Percentiles rank a stretch among this genome's conserved stretches.
Conservation (phyloP, 306 rosid genomes). For the Quercus berberidifolia region DNA sequence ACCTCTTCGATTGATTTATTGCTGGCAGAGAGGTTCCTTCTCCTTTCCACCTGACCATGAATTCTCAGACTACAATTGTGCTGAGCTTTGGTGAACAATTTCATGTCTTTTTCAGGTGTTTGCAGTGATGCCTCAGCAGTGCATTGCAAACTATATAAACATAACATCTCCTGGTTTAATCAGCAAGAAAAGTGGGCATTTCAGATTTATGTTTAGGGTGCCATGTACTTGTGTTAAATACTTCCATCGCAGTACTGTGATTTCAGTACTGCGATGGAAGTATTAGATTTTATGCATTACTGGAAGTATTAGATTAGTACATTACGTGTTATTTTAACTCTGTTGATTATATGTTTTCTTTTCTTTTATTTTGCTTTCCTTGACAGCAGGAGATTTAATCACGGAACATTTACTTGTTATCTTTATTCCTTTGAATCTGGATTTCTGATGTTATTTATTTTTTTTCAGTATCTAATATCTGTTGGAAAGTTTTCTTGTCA, state of each 20-base stretch:
- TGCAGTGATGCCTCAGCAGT: background rate
- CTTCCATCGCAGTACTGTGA: background rate
- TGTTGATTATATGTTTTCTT: background rate
- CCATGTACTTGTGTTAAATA: background rate
- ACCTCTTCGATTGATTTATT: background rate
- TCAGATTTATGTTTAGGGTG: background rate
- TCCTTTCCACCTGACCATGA: background rate
- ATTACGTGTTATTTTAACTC: background rate
- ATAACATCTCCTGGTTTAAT: background rate
- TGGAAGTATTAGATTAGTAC: background rate
- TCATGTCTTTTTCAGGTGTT: slow-evolving; percentile 1
- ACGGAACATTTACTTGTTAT: no score
- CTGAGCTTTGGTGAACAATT: background rate
- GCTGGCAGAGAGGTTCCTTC: background rate
- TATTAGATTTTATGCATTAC: background rate
- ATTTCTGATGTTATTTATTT: no score
- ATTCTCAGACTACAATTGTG: background rate
- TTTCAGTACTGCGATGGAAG: background rate
- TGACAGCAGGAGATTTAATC: no score
- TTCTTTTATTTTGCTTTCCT: background rate
- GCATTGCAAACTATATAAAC: background rate
- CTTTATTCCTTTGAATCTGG: no score
- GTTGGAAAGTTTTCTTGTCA: no score
- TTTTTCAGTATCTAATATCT: no score
- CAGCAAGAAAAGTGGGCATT: background rate